Evolutionary conservation across 2,329 filamentous ascomycete species (phyloP).

Genomic region (Cryphonectria carpinicola): DNA sequence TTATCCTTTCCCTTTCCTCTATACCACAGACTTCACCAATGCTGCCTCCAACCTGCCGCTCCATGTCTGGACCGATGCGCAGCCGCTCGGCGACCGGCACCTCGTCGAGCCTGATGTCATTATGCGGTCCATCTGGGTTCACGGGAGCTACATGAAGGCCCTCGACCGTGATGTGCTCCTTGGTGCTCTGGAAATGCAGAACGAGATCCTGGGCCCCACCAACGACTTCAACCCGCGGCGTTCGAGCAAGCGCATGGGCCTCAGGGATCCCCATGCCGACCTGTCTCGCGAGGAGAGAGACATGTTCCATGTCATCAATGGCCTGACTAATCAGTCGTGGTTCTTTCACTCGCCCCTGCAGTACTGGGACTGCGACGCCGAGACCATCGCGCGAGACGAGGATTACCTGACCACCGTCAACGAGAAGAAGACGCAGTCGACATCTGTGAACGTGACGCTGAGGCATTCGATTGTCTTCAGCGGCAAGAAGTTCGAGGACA

Average conservation of each 20-base stretch:
- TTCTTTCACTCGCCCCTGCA: conserved; percentile 82
- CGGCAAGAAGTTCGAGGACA: conserved; percentile 75
- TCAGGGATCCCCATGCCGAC: conserved; percentile 39
- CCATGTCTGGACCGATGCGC: conserved; percentile 80
- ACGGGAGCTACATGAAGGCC: conserved; percentile 79
- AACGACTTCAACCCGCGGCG: conserved; percentile 57
- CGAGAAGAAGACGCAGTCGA: conserved; percentile 61
- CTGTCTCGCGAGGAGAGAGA: conserved; percentile 54
- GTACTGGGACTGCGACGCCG: conserved; percentile 74
- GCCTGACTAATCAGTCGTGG: conserved; percentile 67
- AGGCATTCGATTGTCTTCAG: conserved; percentile 81
- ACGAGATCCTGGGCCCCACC: conserved; percentile 67
- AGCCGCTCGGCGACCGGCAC: conserved; percentile 59
- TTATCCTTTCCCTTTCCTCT: conserved; percentile 77
- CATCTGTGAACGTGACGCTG: conserved; percentile 73
- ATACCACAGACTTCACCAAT: conserved; percentile 71
- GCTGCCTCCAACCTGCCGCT: conserved; percentile 73
- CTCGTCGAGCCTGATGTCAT: conserved; percentile 68
- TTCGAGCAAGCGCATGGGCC: conserved; percentile 35
- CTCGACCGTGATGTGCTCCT: conserved; percentile 67
- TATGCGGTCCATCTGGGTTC: conserved; percentile 81
- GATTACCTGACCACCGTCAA: conserved; percentile 74
- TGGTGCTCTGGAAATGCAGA: conserved; percentile 70
- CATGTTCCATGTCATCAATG: conserved; percentile 62
- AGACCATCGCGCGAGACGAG: conserved; percentile 60